Evolutionary conservation across 2,329 filamentous ascomycete species (phyloP).

Genomic region (Talaromyces albobiverticillius): DNA sequence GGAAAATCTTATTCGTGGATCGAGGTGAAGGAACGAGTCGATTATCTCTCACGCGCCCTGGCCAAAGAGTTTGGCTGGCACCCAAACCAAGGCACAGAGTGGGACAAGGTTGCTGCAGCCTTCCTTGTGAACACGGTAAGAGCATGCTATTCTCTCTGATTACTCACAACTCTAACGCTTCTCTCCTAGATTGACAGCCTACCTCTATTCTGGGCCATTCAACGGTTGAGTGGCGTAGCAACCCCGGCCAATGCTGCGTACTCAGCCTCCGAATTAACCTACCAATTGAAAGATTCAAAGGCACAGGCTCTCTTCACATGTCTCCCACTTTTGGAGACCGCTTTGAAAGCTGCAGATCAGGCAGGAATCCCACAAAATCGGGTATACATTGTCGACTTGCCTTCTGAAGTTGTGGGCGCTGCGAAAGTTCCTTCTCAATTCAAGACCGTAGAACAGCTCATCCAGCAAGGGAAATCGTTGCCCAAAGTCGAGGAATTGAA

Average conservation of each 20-base stretch:
- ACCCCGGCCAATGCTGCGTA: slow-evolving; percentile 75
- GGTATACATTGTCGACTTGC: slow-evolving; percentile 68
- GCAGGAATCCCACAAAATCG: slow-evolving; percentile 61
- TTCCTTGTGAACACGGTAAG: slow-evolving; percentile 78
- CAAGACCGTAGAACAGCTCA: slow-evolving; percentile 65
- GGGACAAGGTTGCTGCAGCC: slow-evolving; percentile 74
- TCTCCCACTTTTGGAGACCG: slow-evolving; percentile 61
- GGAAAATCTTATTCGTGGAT: slow-evolving; percentile 63
- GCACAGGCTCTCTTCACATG: slow-evolving; percentile 72
- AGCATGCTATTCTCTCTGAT: slow-evolving; percentile 1
- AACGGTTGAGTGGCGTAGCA: slow-evolving; percentile 70
- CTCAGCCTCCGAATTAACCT: slow-evolving; percentile 65
- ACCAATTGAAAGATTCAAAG: slow-evolving; percentile 67
- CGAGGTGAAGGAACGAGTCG: slow-evolving; percentile 64
- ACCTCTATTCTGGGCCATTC: slow-evolving; percentile 69
- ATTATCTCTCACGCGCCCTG: slow-evolving; percentile 65
- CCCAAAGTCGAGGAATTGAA: slow-evolving; percentile 38
- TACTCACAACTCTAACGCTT: background rate
- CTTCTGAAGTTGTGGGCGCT: slow-evolving; percentile 52
- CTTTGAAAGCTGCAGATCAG: slow-evolving; percentile 62
- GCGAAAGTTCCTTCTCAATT: slow-evolving; percentile 45
- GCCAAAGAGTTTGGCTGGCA: slow-evolving; percentile 69
- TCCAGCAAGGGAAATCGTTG: slow-evolving; percentile 55
- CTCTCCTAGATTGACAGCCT: slow-evolving; percentile 67
- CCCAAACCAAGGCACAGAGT: slow-evolving; percentile 69